Base-by-base conservation (phyloP, 2,329 filamentous ascomycete genomes). In the Aspergillus chevalieri region DNA sequence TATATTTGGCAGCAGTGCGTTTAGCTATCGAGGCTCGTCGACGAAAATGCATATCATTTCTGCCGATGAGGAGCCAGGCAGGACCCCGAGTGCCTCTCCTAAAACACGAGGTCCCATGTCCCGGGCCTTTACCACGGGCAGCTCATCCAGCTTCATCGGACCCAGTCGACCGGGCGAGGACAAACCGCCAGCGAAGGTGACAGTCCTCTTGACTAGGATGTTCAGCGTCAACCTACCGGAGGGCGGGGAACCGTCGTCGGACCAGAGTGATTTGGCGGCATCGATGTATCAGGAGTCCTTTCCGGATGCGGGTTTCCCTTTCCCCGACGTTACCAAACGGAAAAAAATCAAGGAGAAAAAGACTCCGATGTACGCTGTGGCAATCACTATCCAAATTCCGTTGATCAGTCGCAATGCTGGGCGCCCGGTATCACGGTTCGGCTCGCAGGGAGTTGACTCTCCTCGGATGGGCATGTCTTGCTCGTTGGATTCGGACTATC, bases 1-100 rank as follows among this genome's bases (percentile, higher is more conserved):
- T 63, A 82, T 82, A 61, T 83, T 83, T 60, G 80, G 80, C 24
- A 80, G 78, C 52, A 76, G 76, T 47, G 75, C 77, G 36, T 78
- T 81, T 60, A 78, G 74, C 52, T 81, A 81, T 58, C 70, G 76
- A 38, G 78, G 78, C n/a, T 77, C 78, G 7, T 80, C 78, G 21
- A 82, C 80, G 42, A 83, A 83, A 61, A 75, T 82, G 61, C 80
- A 83, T 60, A 77, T 82, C 47, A 72, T 82, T 52, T 72, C 73
- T 19, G 64, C 68, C 2, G 68, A 73, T 52, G 64, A 65, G 39
- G 66, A 70, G 22, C 51, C 62, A 5, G 58, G 57, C 24, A 53
- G 52, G 15, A 55, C 57, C 6, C 47, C 58, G 5, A 59, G 53
- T 24, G 52, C 56, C 10, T 66, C 65, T 4, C 62, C 65, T 26